Conservation (phyloP, 1,284 basidiomycete species). For the Pseudozyma pruni region DNA sequence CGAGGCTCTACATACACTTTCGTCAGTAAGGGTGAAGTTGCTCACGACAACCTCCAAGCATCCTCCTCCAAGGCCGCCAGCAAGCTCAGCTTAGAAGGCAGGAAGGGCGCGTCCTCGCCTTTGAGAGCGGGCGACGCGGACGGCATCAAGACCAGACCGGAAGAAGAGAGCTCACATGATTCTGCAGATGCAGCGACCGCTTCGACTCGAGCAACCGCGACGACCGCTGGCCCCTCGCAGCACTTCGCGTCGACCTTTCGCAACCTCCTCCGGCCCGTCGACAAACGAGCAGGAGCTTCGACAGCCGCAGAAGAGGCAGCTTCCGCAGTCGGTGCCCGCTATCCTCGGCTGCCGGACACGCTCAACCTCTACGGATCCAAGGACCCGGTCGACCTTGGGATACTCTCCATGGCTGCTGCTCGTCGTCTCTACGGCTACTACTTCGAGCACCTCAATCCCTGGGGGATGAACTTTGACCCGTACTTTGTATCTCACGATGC, state of each 20-base stretch:
- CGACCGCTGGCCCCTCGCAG: conserved; percentile 21
- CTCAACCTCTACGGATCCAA: conserved; percentile 32
- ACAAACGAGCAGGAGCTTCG: conserved; percentile 26
- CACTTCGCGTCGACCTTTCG: conserved; percentile 42
- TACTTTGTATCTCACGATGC: conserved; percentile 37
- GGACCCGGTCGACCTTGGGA: conserved; percentile 40
- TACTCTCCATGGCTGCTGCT: conserved; percentile 36
- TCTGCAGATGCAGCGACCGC: not conserved
- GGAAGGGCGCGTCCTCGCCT: conserved; percentile 12
- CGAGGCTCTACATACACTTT: conserved; percentile 51
- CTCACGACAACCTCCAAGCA: conserved; percentile 36
- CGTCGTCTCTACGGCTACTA: conserved; percentile 41
- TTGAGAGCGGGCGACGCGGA: not conserved
- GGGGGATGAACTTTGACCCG: conserved; percentile 50
- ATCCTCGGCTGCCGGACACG: conserved; percentile 32
- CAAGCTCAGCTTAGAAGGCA: not conserved
- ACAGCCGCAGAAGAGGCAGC: conserved; percentile 26
- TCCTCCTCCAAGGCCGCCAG: conserved; percentile 18
- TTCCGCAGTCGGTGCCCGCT: conserved; percentile 29
- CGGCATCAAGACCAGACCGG: not conserved
- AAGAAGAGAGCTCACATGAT: no score
- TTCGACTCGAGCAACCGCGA: conserved; percentile 5
- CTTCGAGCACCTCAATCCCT: conserved; percentile 43
- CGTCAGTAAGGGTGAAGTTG: conserved; percentile 48
- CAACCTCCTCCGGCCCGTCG: conserved; percentile 42